Evolutionary conservation across 2,329 filamentous ascomycete species (phyloP), one percentile per base, ranked within the genome.

Genomic region (Trichophyton benhamiae): DNA sequence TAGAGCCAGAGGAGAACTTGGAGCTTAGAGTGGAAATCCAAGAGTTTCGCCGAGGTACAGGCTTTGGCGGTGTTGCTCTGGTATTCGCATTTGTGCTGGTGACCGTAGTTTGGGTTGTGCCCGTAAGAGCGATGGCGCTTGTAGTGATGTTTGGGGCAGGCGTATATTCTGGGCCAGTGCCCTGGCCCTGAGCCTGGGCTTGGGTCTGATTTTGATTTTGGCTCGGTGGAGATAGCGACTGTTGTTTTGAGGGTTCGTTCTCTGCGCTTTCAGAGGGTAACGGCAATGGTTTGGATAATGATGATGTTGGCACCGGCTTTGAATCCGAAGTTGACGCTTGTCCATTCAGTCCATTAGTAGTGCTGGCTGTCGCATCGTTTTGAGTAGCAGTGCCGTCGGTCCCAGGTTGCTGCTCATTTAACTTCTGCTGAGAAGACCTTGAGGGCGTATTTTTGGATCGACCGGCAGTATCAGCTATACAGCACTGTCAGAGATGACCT

Each of bases 21-120:
- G 89, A 92, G 65, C 90, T 95, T 66, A 97, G 84, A 70, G 85
- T 96, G 61, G 89, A 89, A 69, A 97, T 91, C 94, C 94, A 99
- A 13, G 91, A 96, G 64, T 85, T 86, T 61, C 84, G 77, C 65
- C 90, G 46, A 3, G 58, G 33, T 33, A 44, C 30, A 8, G 61
- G 60, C 42, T 53, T 59, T 5, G 59, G 33, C 17, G 59, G 59
- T 42, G 46, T 38, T 36, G 57, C 20, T 46, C 49, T 62, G 11
- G 41, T 20, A 36, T 20, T 17, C 15, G 57, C 58, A 15, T 36
- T 58, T 27, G 36, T 42, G n/a, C 41, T 44, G 41, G 41, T 17
- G n/a, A 25, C 30, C 17, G 53, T 57, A 38, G 53, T 41, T 38
- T 20, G 30, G 38, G 20, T 57, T 57, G 25, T 15, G 9, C 52